Conservation (phyloP, 768 basidiomycete species). For the Rhodotorula babjevae region DNA sequence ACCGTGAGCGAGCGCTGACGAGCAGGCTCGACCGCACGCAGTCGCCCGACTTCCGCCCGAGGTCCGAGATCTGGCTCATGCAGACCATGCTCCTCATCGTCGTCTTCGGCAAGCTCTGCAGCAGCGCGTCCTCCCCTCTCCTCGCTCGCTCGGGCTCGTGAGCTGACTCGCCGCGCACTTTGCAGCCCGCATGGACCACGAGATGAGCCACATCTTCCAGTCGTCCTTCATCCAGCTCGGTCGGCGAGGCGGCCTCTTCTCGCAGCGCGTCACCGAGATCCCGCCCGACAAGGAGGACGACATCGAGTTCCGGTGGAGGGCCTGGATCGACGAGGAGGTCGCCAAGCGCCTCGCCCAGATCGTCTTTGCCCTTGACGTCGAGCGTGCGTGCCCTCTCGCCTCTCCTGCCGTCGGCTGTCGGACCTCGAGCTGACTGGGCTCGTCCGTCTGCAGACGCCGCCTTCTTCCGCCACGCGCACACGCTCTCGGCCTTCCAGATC, state of each 20-base stretch:
- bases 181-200: constrained; percentile 34
- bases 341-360: constrained; percentile 36
- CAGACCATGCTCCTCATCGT: constrained; percentile 36
- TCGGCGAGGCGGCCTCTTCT: constrained; percentile 35
- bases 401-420: neutral
- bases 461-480: constrained; percentile 63
- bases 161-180: neutral
- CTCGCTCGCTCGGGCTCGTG: no score
- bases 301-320: constrained; percentile 29
- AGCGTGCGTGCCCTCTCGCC: constrained; percentile 31
- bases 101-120: constrained; percentile 39
- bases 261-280: constrained; percentile 20
- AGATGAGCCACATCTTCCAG: constrained; percentile 40
- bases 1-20: no score
- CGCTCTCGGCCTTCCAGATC: constrained; percentile 43
- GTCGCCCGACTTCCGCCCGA: constrained; percentile 40
- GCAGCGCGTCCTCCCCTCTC: constrained; percentile 12
- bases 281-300: constrained; percentile 18
- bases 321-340: constrained; percentile 38
- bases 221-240: constrained; percentile 19
- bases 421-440: no score
- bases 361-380: constrained; percentile 38
- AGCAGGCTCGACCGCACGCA: neutral
- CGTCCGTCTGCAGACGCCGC: constrained; percentile 74
- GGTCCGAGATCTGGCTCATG: constrained; percentile 41